phyloP scores from a whole-genome alignment of 176 grass and related monocot genomes.

The Oryza australiensis region DNA sequence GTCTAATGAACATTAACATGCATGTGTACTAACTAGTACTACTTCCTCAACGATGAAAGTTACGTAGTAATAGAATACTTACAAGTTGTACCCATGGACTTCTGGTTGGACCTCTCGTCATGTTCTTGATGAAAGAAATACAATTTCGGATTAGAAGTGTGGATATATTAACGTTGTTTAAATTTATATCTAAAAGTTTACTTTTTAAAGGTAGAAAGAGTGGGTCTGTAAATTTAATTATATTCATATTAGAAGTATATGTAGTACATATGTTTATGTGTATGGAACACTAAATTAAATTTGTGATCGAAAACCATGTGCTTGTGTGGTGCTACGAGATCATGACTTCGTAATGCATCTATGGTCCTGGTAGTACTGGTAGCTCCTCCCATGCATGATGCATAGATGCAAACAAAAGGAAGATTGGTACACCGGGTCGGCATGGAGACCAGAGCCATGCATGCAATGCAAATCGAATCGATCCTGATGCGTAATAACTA shows the following conservation, averaged over 20 bases:
- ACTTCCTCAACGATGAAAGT: background rate
- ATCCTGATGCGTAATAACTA: no score
- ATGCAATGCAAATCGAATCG: background rate
- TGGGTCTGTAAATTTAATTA: no score
- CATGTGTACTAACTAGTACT: background rate
- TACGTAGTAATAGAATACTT: background rate
- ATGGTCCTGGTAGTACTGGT: background rate
- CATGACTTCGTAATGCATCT: background rate
- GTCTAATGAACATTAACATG: background rate
- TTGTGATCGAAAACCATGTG: background rate
- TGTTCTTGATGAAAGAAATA: no score
- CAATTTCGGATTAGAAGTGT: no score
- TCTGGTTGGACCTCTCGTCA: no score
- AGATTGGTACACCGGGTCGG: background rate
- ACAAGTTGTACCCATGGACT: background rate
- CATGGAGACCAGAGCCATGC: background rate
- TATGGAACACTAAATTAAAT: no score
- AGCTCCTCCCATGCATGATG: no score
- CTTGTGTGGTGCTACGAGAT: background rate
- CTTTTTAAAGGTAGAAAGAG: no score
- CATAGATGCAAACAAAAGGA: background rate
- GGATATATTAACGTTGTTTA: no score
- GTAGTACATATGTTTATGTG: no score
- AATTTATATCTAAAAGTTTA: no score
- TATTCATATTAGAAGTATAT: no score